Conservation (phyloP, 2,329 filamentous ascomycete species). For the Claviceps pusilla region DNA sequence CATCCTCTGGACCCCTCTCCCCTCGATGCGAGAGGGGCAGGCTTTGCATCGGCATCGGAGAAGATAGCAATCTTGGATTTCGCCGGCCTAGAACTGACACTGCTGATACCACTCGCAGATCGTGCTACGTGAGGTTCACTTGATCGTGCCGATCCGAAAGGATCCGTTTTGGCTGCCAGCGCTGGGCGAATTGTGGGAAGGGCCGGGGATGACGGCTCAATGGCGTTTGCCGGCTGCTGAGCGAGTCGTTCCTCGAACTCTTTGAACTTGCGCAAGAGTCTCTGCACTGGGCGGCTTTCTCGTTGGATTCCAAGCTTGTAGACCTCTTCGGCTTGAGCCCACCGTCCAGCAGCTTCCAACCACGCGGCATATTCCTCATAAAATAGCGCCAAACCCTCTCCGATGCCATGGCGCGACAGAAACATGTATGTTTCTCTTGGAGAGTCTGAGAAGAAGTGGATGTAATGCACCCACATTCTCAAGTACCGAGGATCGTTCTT, state of each 20-base stretch:
- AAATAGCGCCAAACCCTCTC: constrained; percentile 74
- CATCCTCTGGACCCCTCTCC: constrained; percentile 55
- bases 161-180: constrained; percentile 71
- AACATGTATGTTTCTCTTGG: constrained; percentile 88
- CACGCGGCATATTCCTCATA: constrained; percentile 95
- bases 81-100: constrained; percentile 44
- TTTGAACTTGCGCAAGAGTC: constrained; percentile 74
- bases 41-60: constrained; percentile 54
- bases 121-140: constrained; percentile 52
- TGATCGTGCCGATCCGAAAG: constrained; percentile 48
- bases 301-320: constrained; percentile 80
- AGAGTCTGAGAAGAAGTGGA: constrained; percentile 81
- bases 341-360: constrained; percentile 71
- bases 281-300: constrained; percentile 67
- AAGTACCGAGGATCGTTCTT: constrained; percentile 91
- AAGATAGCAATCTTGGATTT: constrained; percentile 84
- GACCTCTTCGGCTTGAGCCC: constrained; percentile 85
- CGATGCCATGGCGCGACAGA: constrained; percentile 73
- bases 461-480: constrained; percentile 87
- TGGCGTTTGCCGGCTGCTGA: constrained; percentile 44
- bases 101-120: constrained; percentile 30
- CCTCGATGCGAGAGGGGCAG: constrained; percentile 39
- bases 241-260: constrained; percentile 73
- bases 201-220: constrained; percentile 70
- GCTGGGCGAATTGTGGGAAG: constrained; percentile 71